Percentiles rank a stretch among this genome's conserved stretches.
These are phyloP conservation scores for Globisporangium ultimum DNA, from an alignment of 352 stramenopile species.

Conservation along the genomic window DNA sequence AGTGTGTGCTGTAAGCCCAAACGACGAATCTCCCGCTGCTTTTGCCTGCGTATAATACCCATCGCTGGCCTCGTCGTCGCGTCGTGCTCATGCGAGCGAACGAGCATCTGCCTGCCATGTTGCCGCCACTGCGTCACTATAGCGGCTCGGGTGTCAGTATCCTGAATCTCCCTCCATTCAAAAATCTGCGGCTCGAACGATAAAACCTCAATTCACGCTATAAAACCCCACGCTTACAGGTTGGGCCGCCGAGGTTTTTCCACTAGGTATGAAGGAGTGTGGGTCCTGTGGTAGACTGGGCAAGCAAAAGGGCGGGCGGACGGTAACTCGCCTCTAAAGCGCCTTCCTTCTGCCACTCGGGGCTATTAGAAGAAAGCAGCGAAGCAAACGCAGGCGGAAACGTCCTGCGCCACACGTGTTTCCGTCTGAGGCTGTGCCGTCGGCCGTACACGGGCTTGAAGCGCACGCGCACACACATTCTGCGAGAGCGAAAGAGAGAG, in stretches of 20 bases:
- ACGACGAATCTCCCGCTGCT: too few species aligned
- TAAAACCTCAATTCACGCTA: not conserved
- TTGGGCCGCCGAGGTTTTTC: constrained; percentile 7
- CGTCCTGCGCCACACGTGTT: constrained; percentile 1
- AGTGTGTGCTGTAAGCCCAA: too few species aligned
- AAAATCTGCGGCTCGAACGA: not conserved
- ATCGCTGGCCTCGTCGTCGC: not conserved
- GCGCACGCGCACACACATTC: not conserved
- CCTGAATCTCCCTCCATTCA: constrained; percentile 3
- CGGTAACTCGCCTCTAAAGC: constrained; percentile 7
- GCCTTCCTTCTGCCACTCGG: constrained; percentile 4
- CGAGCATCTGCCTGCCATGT: not conserved
- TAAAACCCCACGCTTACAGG: not conserved
- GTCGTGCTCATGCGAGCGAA: not conserved
- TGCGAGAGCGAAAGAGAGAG: not conserved
- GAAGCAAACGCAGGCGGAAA: constrained; percentile 5
- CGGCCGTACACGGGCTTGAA: not conserved
- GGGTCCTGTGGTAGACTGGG: not conserved
- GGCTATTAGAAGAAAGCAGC: constrained; percentile 2
- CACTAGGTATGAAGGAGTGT: not conserved
- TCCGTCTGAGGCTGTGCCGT: not conserved
- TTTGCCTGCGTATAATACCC: too few species aligned
- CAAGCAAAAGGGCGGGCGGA: constrained; percentile 10
- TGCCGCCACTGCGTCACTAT: not conserved
- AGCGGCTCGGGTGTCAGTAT: not conserved